Conservation (phyloP, 371 early-diverging fungal genomes). For the Coemansia sp. region DNA sequence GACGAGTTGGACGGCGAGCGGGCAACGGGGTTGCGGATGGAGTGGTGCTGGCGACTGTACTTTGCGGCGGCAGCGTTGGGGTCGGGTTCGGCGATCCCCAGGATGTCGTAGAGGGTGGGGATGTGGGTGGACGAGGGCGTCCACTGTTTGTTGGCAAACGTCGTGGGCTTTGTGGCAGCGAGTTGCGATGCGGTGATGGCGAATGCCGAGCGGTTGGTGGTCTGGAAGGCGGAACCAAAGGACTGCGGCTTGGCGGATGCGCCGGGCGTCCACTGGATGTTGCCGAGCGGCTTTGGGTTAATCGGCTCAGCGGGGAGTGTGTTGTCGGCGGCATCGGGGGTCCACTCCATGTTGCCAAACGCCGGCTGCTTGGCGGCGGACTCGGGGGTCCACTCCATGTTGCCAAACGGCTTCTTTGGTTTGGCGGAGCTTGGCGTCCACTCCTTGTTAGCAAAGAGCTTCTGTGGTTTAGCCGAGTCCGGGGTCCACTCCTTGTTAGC, state of each 20-base stretch:
- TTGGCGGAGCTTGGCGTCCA: not conserved
- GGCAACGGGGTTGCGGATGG: not conserved
- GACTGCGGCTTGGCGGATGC: not conserved
- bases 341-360: slow-evolving; percentile 5
- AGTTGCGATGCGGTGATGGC: not conserved
- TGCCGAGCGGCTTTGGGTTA: not conserved
- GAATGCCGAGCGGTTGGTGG: not conserved
- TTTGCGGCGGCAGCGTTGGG: slow-evolving; percentile 4
- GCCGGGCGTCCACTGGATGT: slow-evolving; percentile 1
- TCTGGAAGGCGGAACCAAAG: no score
- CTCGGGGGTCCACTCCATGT: not conserved
- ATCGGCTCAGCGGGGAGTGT: no score
- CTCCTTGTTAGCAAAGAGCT: not conserved
- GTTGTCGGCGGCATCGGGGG: not conserved
- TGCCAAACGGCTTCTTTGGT: not conserved
- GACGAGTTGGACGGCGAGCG: slow-evolving; percentile 18
- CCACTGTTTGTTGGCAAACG: slow-evolving; percentile 2
- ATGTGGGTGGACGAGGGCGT: not conserved
- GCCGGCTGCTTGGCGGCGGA: not conserved
- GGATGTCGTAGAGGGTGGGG: slow-evolving; percentile 32
- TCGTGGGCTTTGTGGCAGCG: no score
- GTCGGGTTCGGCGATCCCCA: slow-evolving; percentile 24
- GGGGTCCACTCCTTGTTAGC: slow-evolving; percentile 2
- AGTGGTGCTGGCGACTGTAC: not conserved
- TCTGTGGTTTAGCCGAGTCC: not conserved